Conservation (phyloP, 2,329 filamentous ascomycete species). For the Colletotrichum navitas region DNA sequence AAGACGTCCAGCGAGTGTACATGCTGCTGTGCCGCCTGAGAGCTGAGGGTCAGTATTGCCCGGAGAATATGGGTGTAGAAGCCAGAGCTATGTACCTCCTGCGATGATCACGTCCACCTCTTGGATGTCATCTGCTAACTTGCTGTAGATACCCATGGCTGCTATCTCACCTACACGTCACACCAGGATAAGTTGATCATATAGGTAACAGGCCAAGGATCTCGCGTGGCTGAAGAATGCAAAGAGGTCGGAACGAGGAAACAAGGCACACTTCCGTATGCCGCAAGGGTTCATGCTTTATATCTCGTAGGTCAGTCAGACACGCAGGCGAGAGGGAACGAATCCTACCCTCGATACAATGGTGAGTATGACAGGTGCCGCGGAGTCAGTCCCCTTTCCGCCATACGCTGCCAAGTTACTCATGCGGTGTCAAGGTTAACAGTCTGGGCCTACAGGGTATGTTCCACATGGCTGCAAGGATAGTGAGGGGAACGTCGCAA, state of each 20-base stretch:
- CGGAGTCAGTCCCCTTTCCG: background rate
- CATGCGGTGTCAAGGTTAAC: background rate
- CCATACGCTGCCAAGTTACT: background rate
- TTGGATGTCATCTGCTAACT: constrained; percentile 49
- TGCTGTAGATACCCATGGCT: constrained; percentile 46
- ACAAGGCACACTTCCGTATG: background rate
- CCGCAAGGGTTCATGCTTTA: constrained; percentile 4
- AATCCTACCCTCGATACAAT: background rate
- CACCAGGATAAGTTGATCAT: background rate
- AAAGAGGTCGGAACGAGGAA: background rate
- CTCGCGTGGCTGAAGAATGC: background rate
- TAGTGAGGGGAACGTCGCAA: background rate
- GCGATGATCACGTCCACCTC: constrained; percentile 66
- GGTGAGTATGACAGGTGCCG: background rate
- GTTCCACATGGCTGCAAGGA: constrained; percentile 17
- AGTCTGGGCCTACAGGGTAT: background rate
- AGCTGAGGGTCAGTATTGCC: constrained; percentile 5
- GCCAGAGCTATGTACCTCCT: constrained; percentile 51
- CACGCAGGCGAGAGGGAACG: background rate
- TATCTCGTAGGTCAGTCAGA: background rate
- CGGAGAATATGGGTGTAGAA: fast-evolving
- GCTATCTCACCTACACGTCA: background rate
- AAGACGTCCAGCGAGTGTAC: constrained; percentile 62
- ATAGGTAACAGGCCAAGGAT: background rate
- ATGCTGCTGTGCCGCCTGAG: constrained; percentile 60